Conservation (phyloP, 2,329 filamentous ascomycete genomes). For the Neonectria coccinea region DNA sequence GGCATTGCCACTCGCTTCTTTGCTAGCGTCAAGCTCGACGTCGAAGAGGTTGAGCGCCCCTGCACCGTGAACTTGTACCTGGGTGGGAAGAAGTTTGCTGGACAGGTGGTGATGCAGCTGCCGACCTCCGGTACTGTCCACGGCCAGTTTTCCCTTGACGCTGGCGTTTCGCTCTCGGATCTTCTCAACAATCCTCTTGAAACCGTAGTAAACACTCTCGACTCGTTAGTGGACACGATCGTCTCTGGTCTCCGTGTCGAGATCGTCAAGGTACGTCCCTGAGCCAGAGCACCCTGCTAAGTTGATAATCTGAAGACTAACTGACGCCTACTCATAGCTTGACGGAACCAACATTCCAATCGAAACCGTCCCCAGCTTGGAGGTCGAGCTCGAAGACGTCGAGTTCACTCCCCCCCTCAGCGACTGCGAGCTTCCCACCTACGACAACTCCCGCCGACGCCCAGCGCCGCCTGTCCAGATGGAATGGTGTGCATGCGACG, state of each 20-base stretch:
- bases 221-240: conserved; percentile 44
- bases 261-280: conserved; percentile 48
- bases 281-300: background rate
- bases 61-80: conserved; percentile 52
- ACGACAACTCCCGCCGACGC: conserved; percentile 35
- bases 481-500: conserved; percentile 14
- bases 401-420: conserved; percentile 43
- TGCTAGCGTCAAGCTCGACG: conserved; percentile 50
- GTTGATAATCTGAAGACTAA: background rate
- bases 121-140: conserved; percentile 49
- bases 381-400: conserved; percentile 52
- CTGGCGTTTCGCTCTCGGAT: conserved; percentile 59
- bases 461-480: conserved; percentile 25
- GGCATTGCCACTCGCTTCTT: conserved; percentile 49
- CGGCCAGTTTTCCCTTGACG: conserved; percentile 57
- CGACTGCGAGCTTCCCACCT: conserved; percentile 46
- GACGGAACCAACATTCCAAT: conserved; percentile 49
- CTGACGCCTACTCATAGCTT: conserved; percentile 35
- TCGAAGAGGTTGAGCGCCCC: conserved; percentile 51
- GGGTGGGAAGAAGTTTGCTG: conserved; percentile 48
- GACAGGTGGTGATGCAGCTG: conserved; percentile 53
- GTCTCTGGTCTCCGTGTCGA: conserved; percentile 47
- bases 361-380: conserved; percentile 48
- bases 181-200: conserved; percentile 67
- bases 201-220: conserved; percentile 28